phyloP scores from a whole-genome alignment of 768 basidiomycete genomes.

The Gloeostereum incarnatum region DNA sequence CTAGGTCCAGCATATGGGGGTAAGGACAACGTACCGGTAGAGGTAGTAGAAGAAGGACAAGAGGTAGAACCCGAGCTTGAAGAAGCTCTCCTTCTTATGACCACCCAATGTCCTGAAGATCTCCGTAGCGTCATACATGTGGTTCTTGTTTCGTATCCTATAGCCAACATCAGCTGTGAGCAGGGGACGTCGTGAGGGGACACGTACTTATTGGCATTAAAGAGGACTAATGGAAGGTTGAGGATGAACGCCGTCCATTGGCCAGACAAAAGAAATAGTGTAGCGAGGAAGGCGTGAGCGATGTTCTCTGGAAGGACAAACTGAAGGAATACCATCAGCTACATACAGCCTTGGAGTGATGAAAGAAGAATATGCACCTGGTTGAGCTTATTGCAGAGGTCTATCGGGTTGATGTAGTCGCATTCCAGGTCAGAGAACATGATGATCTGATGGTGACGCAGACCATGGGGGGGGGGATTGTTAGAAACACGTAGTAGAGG shows the following conservation, averaged over 20 bases:
- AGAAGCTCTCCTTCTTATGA: slow-evolving; percentile 95
- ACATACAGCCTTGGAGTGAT: not conserved
- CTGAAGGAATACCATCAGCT: slow-evolving; percentile 27
- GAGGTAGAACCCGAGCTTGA: slow-evolving; percentile 91
- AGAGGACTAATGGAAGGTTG: slow-evolving; percentile 82
- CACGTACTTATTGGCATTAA: slow-evolving; percentile 89
- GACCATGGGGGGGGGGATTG: no score
- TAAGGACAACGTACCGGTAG: slow-evolving; percentile 55
- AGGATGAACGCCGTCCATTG: slow-evolving; percentile 93
- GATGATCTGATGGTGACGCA: slow-evolving; percentile 82
- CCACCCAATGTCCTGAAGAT: slow-evolving; percentile 91
- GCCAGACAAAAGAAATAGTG: slow-evolving; percentile 87
- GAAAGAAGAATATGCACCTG: slow-evolving; percentile 41
- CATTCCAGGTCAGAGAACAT: slow-evolving; percentile 99
- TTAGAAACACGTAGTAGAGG: no score
- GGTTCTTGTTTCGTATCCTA: slow-evolving; percentile 87
- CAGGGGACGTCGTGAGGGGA: not conserved
- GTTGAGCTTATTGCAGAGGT: slow-evolving; percentile 98
- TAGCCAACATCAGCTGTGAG: not conserved
- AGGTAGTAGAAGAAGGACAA: slow-evolving; percentile 90
- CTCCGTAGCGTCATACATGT: slow-evolving; percentile 99
- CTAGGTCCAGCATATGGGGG: not conserved
- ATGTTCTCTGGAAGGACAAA: slow-evolving; percentile 97
- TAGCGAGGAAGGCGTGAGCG: slow-evolving; percentile 85
- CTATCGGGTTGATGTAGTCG: slow-evolving; percentile 99